These are phyloP conservation scores for Tieghemiomyces parasiticus DNA, from an alignment of 192 early-diverging fungal genomes.

Conservation along the genomic window DNA sequence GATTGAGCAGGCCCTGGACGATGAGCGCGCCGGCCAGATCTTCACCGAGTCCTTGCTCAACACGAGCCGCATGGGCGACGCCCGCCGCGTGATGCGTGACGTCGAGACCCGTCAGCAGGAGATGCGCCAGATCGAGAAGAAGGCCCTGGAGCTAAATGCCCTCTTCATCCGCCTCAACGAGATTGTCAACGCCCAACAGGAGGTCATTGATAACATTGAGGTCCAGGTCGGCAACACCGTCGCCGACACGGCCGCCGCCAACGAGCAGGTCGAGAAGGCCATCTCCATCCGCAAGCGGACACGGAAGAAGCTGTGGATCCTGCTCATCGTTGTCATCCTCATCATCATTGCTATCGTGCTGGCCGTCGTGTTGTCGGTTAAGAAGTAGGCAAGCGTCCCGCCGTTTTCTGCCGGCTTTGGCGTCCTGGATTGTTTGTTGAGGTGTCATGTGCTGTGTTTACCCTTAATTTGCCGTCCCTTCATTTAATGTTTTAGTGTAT, in stretches of 20 bases:
- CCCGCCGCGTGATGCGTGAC: conserved; percentile 25
- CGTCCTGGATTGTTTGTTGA: too few relatives aligned
- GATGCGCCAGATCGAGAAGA: conserved; percentile 29
- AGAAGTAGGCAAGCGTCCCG: too few relatives aligned
- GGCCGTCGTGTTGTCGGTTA: neutral
- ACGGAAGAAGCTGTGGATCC: conserved; percentile 33
- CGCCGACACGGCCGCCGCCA: conserved; percentile 19
- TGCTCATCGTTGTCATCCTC: conserved; percentile 27
- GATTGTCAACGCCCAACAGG: conserved; percentile 34
- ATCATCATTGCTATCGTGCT: conserved; percentile 35
- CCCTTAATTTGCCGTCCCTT: too few relatives aligned
- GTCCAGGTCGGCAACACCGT: conserved; percentile 23
- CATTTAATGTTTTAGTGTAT: too few relatives aligned
- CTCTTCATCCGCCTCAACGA: conserved; percentile 28
- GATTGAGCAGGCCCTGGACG: conserved; percentile 22
- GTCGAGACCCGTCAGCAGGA: conserved; percentile 31
- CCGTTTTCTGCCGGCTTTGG: too few relatives aligned
- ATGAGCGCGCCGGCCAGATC: conserved; percentile 28
- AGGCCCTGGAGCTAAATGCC: conserved; percentile 22
- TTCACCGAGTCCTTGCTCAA: conserved; percentile 29
- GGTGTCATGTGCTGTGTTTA: too few relatives aligned
- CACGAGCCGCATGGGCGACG: conserved; percentile 19
- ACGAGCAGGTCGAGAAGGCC: conserved; percentile 26
- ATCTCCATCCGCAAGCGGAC: conserved; percentile 28
- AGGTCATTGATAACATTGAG: conserved; percentile 30